Evolutionary conservation across 495 filamentous ascomycete genomes (phyloP), one percentile per base, ranked within the genome.

Genomic region (Penicillium alfredii): DNA sequence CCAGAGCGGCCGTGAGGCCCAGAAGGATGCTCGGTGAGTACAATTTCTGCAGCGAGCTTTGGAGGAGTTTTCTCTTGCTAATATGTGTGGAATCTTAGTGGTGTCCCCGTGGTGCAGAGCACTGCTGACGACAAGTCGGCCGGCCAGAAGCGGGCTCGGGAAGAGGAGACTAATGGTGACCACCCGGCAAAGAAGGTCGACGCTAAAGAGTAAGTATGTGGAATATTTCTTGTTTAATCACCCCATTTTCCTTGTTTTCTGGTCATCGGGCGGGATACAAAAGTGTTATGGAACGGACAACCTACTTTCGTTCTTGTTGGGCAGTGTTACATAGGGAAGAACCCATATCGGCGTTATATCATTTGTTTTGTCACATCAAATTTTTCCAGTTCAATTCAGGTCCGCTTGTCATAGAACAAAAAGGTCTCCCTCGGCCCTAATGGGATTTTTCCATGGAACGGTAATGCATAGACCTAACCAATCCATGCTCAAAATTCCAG

Each of bases 181-280:
- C 61, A 58, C 40, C 58, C 66, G 9, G 44, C 66, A 20, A 73
- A 74, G 60, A 73, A 73, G 55, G 55, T 70, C 8, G 69, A 72
- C 44, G 45, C 55, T 16, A 69, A 69, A 60, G 65, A 71, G 56
- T 66, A 62, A 43, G n/a, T n/a, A n/a, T n/a, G n/a, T n/a, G n/a
- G n/a, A n/a, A n/a, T n/a, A n/a, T n/a, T n/a, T n/a, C n/a, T n/a
- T n/a, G n/a, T n/a, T n/a, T n/a, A n/a, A n/a, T n/a, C n/a, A n/a
- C n/a, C n/a, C n/a, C n/a, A n/a, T n/a, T n/a, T n/a, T n/a, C n/a
- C n/a, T n/a, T n/a, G n/a, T 39, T 34, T 52, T 42, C 38, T 33
- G 35, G 38, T 38, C 41, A 38, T 33, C 44, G 31, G 36, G 40
- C 40, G 42, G 46, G 32, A 42, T 40, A 23, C 20, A 51, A 53